Evolutionary conservation across 805 yeast species (phyloP), one percentile per base, ranked within the genome.

Genomic region (Gaillardinia entomophila): DNA sequence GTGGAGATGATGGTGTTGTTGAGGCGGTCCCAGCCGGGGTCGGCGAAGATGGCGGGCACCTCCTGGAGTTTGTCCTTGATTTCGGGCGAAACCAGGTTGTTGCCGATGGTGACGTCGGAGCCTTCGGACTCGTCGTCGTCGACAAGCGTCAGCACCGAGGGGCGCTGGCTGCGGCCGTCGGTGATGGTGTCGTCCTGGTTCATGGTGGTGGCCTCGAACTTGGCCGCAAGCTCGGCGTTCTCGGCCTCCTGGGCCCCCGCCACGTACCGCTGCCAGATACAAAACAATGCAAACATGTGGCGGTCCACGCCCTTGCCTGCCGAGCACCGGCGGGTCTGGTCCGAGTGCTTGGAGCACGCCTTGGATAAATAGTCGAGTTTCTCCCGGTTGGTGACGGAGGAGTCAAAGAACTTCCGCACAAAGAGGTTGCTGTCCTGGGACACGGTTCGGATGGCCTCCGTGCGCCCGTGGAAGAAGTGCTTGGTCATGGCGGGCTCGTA

Each of bases 401-500:
- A 61, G 48, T 85, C 92, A 53, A 90, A 83, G 53, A 88, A 82
- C 42, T 85, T 82, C 35, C 95, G 76, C 12, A 86, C 95, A 61
- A 87, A 88, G 28, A 73, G 67, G 49, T 83, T 83, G 1, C 92
- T 81, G 51, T 86, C 86, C 45, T 75, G 68, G 5, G 90, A 78
- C 4, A 88, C 96, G 0, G 95, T 74, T 48, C 96, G 70, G 35
- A 88, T 78, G 3, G 96, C 95, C 57, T 88, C 97, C 1, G 97
- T 88, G 55, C 97, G 73, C 8, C 96, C 97, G 52, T 88, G 95
- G 41, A 81, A 71, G 53, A 80, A 88, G 37, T 66, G 67, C 56
- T 88, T 88, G 3, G 96, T 89, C 97, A 88, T 88, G 6, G 96
- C 96, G 2, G 97, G 97, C 60, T 88, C 97, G 55, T 88, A 88